Evolutionary conservation across 1,284 basidiomycete species (phyloP), one percentile per base, ranked within the genome.

Genomic region (Cryptococcus depauperatus): DNA sequence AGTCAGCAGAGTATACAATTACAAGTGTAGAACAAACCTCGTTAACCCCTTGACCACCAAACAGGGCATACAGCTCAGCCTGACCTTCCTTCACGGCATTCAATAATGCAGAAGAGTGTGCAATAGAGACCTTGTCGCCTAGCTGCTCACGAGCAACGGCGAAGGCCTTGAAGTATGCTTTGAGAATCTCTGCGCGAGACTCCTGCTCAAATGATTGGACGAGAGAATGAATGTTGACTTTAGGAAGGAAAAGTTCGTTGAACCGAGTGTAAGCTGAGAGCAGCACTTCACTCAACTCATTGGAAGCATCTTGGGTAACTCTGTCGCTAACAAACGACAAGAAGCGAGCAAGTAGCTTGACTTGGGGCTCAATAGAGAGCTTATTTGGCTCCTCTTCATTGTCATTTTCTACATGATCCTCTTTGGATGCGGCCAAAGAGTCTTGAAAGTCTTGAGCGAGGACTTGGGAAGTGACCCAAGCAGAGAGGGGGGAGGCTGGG

Each of bases 11-110:
- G 13, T 29, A n/a, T 14, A 19, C 8, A 21, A 18, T 16, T 19
- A 32, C 9, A 18, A 32, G 11, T 13, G 18, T 18, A 21, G 10
- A n/a, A 69, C 73, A 64, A 54, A 75, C 71, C 73, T 98, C 93
- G 70, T 97, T 97, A 56, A 85, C 89, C 56, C 93, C 93, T 71
- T 98, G 93, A n/a, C 95, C 95, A 52, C 93, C 93, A 62, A 98
- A 98, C 47, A 98, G 76, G 46, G 87, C 93, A 73, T 86, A 96
- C 55, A 95, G 74, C 50, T 85, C 84, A 27, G 89, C 83, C 43
- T 84, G 77, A 43, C 81, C 81, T 21, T 78, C 73, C 46, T 75
- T 71, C 37, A 82, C 82, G 23, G 85, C 83, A 16, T 76, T 72
- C 52, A 97, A 74, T 30, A 97, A 79, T 7, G 85, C 83, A 27